Conservation (phyloP, 371 early-diverging fungal species). For the Mortierella sp. region DNA sequence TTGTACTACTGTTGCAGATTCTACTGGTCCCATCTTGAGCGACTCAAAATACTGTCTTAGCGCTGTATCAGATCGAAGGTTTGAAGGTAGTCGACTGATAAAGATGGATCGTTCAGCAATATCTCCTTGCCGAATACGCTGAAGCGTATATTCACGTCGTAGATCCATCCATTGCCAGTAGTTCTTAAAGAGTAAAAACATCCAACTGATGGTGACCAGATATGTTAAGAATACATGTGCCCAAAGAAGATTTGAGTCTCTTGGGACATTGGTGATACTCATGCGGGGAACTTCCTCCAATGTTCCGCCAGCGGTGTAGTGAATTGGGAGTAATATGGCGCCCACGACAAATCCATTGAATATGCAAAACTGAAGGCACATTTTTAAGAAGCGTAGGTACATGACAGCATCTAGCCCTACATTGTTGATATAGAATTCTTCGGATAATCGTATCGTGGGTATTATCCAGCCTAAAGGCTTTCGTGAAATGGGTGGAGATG, state of each 20-base stretch:
- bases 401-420: slow-evolving; percentile 77
- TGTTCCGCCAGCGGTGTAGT: slow-evolving; percentile 57
- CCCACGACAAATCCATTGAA: slow-evolving; percentile 62
- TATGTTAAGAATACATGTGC: slow-evolving; percentile 64
- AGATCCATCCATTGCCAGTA: slow-evolving; percentile 68
- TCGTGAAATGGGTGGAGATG: slow-evolving; percentile 59
- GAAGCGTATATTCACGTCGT: slow-evolving; percentile 58
- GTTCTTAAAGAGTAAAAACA: slow-evolving; percentile 70
- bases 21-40: slow-evolving; percentile 63
- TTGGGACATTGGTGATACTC: slow-evolving; percentile 64
- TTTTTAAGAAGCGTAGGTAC: slow-evolving; percentile 76
- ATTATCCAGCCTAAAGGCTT: slow-evolving; percentile 58
- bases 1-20: slow-evolving; percentile 60
- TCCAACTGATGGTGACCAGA: slow-evolving; percentile 62
- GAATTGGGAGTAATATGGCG: slow-evolving; percentile 64
- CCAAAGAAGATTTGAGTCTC: slow-evolving; percentile 60
- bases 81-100: slow-evolving; percentile 58
- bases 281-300: slow-evolving; percentile 43
- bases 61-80: slow-evolving; percentile 58
- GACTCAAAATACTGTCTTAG: slow-evolving; percentile 60
- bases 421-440: slow-evolving; percentile 63
- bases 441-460: slow-evolving; percentile 57
- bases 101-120: slow-evolving; percentile 59
- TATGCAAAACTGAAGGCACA: slow-evolving; percentile 70
- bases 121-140: slow-evolving; percentile 56